Evolutionary conservation across 2,329 filamentous ascomycete genomes (phyloP).

Genomic region (Trichoderma arundinaceum): DNA sequence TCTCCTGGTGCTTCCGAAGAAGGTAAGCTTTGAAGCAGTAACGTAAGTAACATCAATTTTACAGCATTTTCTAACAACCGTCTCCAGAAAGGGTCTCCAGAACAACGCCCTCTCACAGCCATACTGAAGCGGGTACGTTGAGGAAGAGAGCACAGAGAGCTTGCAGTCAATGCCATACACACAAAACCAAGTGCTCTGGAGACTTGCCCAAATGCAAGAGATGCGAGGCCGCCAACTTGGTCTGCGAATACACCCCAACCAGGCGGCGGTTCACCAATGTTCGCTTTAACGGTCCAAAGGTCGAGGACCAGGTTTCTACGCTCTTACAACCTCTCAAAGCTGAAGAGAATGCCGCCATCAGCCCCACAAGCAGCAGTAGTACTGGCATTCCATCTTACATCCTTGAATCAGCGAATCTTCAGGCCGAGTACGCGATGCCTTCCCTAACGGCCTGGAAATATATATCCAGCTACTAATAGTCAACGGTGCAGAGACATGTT

Average conservation of each 20-base stretch:
- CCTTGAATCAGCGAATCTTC: constrained; percentile 38
- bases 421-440: constrained; percentile 40
- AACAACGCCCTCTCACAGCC: constrained; percentile 49
- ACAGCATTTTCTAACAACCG: constrained; percentile 1
- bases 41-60: not conserved
- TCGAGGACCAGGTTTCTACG: constrained; percentile 23
- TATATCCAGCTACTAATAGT: constrained; percentile 9
- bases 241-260: constrained; percentile 49
- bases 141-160: constrained; percentile 51
- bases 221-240: constrained; percentile 44
- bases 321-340: constrained; percentile 22
- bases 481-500: constrained; percentile 41
- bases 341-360: constrained; percentile 34
- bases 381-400: constrained; percentile 34
- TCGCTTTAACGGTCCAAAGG: constrained; percentile 36
- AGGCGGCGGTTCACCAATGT: constrained; percentile 49
- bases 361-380: constrained; percentile 34
- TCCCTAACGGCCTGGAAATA: not conserved
- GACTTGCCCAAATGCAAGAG: constrained; percentile 49
- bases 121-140: constrained; percentile 51
- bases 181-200: constrained; percentile 53
- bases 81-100: constrained; percentile 43
- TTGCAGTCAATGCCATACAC: constrained; percentile 50
- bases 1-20: constrained; percentile 35
- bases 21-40: constrained; percentile 34